Percentiles rank a stretch among this genome's conserved stretches.
phyloP scores from a whole-genome alignment of 257 asterid species.

The Solanum tarapatanum region DNA sequence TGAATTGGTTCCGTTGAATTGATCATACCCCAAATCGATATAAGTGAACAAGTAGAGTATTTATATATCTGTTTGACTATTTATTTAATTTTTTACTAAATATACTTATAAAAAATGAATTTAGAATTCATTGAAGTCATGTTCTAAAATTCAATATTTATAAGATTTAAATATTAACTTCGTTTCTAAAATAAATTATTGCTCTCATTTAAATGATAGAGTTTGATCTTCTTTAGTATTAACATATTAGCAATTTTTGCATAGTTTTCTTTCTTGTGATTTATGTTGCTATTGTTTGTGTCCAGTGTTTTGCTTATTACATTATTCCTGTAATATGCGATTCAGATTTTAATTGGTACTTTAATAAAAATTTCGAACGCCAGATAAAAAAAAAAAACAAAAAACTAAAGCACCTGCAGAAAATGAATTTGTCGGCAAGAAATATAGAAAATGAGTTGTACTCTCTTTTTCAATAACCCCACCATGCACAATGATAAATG shows the following conservation, averaged over 20 bases:
- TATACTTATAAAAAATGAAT: neutral
- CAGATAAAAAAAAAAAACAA: too few species aligned
- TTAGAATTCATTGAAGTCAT: neutral
- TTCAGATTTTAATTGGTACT: too few species aligned
- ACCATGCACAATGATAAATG: neutral
- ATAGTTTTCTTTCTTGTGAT: neutral
- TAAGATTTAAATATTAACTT: too few species aligned
- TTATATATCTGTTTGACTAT: too few species aligned
- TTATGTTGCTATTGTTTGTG: too few species aligned
- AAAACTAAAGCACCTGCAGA: neutral
- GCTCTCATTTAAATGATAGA: neutral
- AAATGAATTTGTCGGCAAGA: neutral
- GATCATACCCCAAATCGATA: neutral
- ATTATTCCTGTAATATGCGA: too few species aligned
- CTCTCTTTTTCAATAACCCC: neutral
- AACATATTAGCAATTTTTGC: neutral
- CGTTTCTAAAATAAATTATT: neutral
- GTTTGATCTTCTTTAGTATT: neutral
- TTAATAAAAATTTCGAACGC: fast-evolving
- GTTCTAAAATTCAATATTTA: too few species aligned
- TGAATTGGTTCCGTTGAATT: too few species aligned
- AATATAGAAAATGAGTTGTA: neutral
- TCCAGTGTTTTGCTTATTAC: neutral
- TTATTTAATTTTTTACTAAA: too few species aligned
- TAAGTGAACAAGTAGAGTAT: neutral